Base-by-base conservation (phyloP, 768 basidiomycete species). In the Filobasidium floriforme region DNA sequence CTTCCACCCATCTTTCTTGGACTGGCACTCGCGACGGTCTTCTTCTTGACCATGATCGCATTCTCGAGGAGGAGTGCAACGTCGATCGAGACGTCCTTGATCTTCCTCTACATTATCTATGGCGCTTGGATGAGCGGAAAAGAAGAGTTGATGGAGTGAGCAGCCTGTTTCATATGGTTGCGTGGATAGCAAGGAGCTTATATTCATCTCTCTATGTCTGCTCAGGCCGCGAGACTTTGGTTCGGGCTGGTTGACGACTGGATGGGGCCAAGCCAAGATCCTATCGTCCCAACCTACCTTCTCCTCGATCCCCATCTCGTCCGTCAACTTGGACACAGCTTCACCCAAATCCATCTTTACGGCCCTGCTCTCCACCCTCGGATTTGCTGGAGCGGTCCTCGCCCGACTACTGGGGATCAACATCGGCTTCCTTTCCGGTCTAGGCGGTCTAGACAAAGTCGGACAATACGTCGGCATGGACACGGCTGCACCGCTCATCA, bases 21-120 rank as follows among this genome's bases (percentile, higher is more conserved):
- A 1, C 88, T 87, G 1, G 89, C 90, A 1, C 80, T 94, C 66
- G 91, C 92, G 0, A 86, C 90, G 11, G 88, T 94, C 74, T 78
- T 94, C 37, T 97, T 96, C 80, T 82, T 96, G 49, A 92, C 92
- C 0, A 82, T 89, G 71, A 94, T 97, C 69, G 93, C 93, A 7
- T 93, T 97, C 77, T 86, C 85, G 9, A 78, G 92, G 68, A 85
- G 90, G 63, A 84, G 90, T 61, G 94, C 92, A 49, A 94, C 94
- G 73, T 88, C 94, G 59, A 88, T 96, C 63, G 93, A 97, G 77
- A 91, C 91, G 2, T 87, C 89, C 1, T 86, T 89, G 59, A 85
- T 97, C 29, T 87, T 90, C 2, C 81, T 93, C 29, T 90, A 93
- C 76, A 84, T 96, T 49, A 89, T 90, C 7, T 78, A 78, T 60